Base-by-base conservation (phyloP, 768 basidiomycete genomes). In the Suillus placidus region DNA sequence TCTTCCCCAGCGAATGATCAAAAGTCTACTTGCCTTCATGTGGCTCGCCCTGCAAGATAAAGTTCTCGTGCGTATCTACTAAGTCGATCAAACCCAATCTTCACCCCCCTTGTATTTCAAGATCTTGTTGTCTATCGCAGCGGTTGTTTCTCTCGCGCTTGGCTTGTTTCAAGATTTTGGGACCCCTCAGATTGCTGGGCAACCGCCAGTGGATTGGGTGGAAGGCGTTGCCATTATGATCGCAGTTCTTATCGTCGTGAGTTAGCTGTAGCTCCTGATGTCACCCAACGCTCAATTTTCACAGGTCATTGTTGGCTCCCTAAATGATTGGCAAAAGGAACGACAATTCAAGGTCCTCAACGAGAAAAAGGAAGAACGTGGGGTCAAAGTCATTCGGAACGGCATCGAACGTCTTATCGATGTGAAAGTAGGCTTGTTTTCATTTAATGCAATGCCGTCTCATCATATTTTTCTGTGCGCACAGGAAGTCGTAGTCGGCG, bases 241-340 rank as follows among this genome's bases (percentile, higher is more conserved):
- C 47, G 92, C 92, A 0, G 86, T 93, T 43, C 71, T 83, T 45
- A 92, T 93, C 51, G 91, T 93, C 32, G 91, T 90, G 78, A 65
- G 87, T 80, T 40, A 5, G 51, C 18, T 52, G n/a, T 2, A 38
- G 23, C 43, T 57, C 20, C 34, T n/a, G 1, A 52, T 45, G 8
- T 61, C 18, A 32, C 60, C 35, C 18, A 57, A 12, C 13, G 64
- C n/a, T 70, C 35, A 43, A 18, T 20, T n/a, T 30, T 42, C 37
- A 2, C 66, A 92, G 90, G 90, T 94, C 64, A 71, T 94, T 51
- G 97, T 99, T 64, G 97, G 97, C 37, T 95, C 95, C 14, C 70
- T 98, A 52, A 99, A 98, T 72, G 97, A 99, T 78, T 99, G 93
- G 91, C 95, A 98, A 78, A 99, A 99, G 78, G 97, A 99, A 77